A percentile compares a stretch with the other conserved stretches of the same genome.
These are phyloP conservation scores for Verticillium tricorpus DNA, from an alignment of 2,329 filamentous ascomycete genomes.

Conservation along the genomic window DNA sequence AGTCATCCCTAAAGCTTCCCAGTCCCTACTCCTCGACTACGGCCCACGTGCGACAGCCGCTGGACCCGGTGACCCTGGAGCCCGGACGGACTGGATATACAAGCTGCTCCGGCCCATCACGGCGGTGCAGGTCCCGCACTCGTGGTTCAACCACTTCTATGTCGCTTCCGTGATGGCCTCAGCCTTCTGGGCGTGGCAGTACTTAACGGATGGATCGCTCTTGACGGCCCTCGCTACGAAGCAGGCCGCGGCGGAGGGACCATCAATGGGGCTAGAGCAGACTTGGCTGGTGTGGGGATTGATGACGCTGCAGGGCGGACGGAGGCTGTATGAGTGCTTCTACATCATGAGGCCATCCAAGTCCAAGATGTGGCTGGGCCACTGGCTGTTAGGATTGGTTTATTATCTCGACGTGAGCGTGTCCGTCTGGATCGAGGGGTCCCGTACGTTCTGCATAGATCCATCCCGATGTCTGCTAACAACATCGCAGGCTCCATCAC, in stretches of 20 bases:
- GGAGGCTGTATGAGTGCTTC: slow-evolving; percentile 73
- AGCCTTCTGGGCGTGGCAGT: slow-evolving; percentile 68
- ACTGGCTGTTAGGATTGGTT: slow-evolving; percentile 73
- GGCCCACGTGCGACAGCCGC: slow-evolving; percentile 34
- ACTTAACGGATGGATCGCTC: slow-evolving; percentile 47
- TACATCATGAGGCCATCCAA: slow-evolving; percentile 60
- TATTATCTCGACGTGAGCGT: slow-evolving; percentile 75
- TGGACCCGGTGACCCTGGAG: slow-evolving; percentile 14
- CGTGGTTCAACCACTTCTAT: slow-evolving; percentile 90
- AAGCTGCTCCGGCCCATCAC: slow-evolving; percentile 18
- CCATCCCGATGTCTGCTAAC: background rate
- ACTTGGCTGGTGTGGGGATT: slow-evolving; percentile 64
- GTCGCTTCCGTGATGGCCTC: slow-evolving; percentile 64
- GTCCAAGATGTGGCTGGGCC: slow-evolving; percentile 78
- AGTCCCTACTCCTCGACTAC: slow-evolving; percentile 43
- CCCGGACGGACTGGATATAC: slow-evolving; percentile 5
- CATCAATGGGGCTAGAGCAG: slow-evolving; percentile 56
- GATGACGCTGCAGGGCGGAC: slow-evolving; percentile 69
- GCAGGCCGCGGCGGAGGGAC: slow-evolving; percentile 20
- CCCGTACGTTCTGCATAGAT: slow-evolving; percentile 44
- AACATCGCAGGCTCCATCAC: slow-evolving; percentile 26
- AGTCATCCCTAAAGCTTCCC: slow-evolving; percentile 37
- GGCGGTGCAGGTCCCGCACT: slow-evolving; percentile 67
- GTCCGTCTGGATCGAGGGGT: slow-evolving; percentile 80
- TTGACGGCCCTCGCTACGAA: slow-evolving; percentile 43